These are phyloP conservation scores for Corynascus novoguineensis DNA, from an alignment of 495 filamentous ascomycete genomes.

Conservation along the genomic window DNA sequence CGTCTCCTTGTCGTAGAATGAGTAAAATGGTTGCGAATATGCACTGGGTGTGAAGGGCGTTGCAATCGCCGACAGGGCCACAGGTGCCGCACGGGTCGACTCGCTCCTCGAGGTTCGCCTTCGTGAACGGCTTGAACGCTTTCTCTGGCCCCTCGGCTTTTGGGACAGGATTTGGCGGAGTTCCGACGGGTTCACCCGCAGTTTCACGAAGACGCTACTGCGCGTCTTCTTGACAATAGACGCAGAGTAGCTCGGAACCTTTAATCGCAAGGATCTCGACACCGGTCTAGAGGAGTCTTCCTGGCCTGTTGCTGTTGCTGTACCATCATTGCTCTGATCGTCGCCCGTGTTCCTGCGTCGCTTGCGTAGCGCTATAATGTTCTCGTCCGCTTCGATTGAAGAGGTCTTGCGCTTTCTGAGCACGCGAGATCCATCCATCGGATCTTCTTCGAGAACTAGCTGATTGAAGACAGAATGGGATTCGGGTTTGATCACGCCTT, in stretches of 20 bases:
- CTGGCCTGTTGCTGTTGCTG: conserved; percentile 19
- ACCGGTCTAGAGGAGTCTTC: conserved; percentile 34
- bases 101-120: conserved; percentile 19
- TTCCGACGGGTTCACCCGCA: conserved; percentile 55
- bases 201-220: conserved; percentile 34
- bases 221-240: conserved; percentile 38
- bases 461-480: conserved; percentile 83
- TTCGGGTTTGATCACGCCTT: conserved; percentile 63
- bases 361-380: conserved; percentile 39
- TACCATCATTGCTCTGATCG: conserved; percentile 30
- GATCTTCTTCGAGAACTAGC: conserved; percentile 71
- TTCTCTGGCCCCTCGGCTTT: conserved; percentile 44
- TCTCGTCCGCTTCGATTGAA: conserved; percentile 43
- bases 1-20: conserved; percentile 76
- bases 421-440: conserved; percentile 78
- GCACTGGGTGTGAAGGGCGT: conserved; percentile 51
- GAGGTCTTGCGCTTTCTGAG: conserved; percentile 79
- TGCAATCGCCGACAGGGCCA: conserved; percentile 21
- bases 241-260: conserved; percentile 22
- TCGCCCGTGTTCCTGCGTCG: conserved; percentile 41
- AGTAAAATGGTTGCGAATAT: conserved; percentile 66
- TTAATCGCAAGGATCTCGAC: conserved; percentile 40
- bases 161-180: conserved; percentile 54
- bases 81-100: conserved; percentile 1
- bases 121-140: conserved; percentile 33